Conservation (phyloP, 73 alveolate genomes). For the Urostyla sp. region DNA sequence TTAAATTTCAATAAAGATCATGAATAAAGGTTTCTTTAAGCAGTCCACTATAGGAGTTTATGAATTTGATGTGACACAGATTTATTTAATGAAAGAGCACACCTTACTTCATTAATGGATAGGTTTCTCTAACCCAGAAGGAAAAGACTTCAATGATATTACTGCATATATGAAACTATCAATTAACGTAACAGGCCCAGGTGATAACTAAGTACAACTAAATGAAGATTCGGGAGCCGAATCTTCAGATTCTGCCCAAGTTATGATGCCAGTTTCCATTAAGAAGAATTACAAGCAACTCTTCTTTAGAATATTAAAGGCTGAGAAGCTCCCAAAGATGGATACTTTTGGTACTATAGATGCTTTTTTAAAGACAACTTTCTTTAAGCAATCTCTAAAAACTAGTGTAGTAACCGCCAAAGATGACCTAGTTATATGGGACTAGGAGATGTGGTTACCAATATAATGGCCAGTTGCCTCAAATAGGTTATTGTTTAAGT, state of each 20-base stretch:
- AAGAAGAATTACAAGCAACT: conserved; percentile 79
- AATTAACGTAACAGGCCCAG: conserved; percentile 75
- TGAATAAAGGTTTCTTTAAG: conserved; percentile 58
- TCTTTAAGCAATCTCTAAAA: conserved; percentile 58
- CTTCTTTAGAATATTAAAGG: conserved; percentile 75
- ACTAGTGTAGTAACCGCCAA: conserved; percentile 60
- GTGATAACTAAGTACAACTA: conserved; percentile 78
- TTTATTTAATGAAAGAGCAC: conserved; percentile 82
- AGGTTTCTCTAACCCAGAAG: conserved; percentile 91
- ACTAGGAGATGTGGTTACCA: conserved; percentile 70
- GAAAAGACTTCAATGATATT: conserved; percentile 83
- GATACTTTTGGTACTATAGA: conserved; percentile 77
- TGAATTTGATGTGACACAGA: conserved; percentile 86
- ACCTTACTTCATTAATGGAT: conserved; percentile 89
- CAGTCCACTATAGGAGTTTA: conserved; percentile 63
- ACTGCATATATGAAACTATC: conserved; percentile 89
- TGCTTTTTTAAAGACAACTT: conserved; percentile 72
- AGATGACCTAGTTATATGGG: conserved; percentile 66
- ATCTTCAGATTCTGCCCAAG: conserved; percentile 24
- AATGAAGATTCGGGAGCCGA: conserved; percentile 65
- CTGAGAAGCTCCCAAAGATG: conserved; percentile 86
- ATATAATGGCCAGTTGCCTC: conserved; percentile 64
- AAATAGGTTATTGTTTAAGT: conserved; percentile 46
- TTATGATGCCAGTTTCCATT: conserved; percentile 84
- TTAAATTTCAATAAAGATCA: conserved; percentile 29